Evolutionary conservation across 106 monocot species (phyloP).

Genomic region (Acorus gramineus): DNA sequence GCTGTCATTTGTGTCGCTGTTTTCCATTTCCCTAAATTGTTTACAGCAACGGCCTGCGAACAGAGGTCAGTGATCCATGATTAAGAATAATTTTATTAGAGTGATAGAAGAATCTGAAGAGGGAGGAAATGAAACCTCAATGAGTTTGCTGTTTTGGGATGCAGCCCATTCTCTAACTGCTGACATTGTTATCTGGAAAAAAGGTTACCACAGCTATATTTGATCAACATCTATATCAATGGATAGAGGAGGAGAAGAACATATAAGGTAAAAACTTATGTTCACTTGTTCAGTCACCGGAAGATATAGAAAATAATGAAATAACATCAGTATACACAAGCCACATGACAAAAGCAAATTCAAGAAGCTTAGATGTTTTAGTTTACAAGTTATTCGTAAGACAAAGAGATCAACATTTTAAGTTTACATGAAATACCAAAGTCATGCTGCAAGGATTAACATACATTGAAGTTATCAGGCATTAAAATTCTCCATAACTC

Average conservation of each 20-base stretch:
- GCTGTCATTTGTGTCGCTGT: conserved; percentile 93
- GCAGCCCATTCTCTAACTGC: conserved; percentile 95
- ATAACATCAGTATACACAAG: no score
- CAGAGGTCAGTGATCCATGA: background rate
- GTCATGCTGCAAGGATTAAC: no score
- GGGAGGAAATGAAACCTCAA: conserved; percentile 39
- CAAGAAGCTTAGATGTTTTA: no score
- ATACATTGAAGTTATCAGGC: no score
- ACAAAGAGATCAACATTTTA: no score
- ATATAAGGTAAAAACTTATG: no score
- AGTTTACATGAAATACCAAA: no score
- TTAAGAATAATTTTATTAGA: background rate
- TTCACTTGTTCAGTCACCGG: no score
- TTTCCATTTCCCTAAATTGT: conserved; percentile 94
- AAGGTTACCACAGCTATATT: background rate
- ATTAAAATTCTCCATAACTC: no score
- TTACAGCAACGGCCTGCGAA: conserved; percentile 88
- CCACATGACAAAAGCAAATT: no score
- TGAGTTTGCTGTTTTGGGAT: conserved; percentile 52
- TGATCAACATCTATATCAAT: background rate
- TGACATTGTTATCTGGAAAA: conserved; percentile 78
- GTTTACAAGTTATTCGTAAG: no score
- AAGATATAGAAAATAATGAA: no score
- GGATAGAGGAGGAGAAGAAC: background rate
- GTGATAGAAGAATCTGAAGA: background rate